These are phyloP conservation scores for Ramaria sp. DNA, from an alignment of 768 basidiomycete genomes.

Conservation along the genomic window DNA sequence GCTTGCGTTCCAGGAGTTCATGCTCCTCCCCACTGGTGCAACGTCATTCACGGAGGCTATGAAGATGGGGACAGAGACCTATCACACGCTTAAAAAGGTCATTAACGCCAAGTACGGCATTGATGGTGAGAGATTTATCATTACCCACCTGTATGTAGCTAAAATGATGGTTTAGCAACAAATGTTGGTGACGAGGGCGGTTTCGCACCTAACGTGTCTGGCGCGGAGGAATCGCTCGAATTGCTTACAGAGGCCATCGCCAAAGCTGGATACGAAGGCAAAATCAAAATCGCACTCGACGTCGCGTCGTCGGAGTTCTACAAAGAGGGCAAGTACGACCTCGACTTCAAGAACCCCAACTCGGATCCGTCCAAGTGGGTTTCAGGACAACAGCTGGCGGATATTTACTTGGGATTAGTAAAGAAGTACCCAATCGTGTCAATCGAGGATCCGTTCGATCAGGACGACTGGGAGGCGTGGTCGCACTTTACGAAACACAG, in stretches of 20 bases:
- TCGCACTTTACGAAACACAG: conserved; percentile 73
- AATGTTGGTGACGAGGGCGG: conserved; percentile 99
- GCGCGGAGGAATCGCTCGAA: conserved; percentile 96
- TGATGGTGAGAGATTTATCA: conserved; percentile 54
- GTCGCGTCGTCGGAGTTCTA: conserved; percentile 99
- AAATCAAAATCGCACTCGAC: conserved; percentile 97
- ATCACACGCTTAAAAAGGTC: conserved; percentile 97
- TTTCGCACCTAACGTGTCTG: conserved; percentile 95
- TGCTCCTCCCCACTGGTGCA: conserved; percentile 96
- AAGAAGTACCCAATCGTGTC: conserved; percentile 95
- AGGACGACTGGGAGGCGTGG: conserved; percentile 99
- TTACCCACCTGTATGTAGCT: not conserved
- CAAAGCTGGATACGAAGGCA: conserved; percentile 96
- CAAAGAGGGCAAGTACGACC: conserved; percentile 99
- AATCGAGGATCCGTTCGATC: conserved; percentile 97
- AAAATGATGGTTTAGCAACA: conserved; percentile 48
- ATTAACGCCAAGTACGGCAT: conserved; percentile 99
- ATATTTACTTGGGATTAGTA: conserved; percentile 77
- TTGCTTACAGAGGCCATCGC: conserved; percentile 93
- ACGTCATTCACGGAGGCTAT: conserved; percentile 88
- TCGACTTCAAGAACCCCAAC: conserved; percentile 99
- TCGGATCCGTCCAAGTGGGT: conserved; percentile 97
- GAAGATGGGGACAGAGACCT: conserved; percentile 97
- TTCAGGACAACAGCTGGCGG: conserved; percentile 83
- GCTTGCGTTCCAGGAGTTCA: conserved; percentile 99